These are phyloP conservation scores for Dryas octopetala DNA, from an alignment of 306 rosid genomes.

Conservation along the genomic window DNA sequence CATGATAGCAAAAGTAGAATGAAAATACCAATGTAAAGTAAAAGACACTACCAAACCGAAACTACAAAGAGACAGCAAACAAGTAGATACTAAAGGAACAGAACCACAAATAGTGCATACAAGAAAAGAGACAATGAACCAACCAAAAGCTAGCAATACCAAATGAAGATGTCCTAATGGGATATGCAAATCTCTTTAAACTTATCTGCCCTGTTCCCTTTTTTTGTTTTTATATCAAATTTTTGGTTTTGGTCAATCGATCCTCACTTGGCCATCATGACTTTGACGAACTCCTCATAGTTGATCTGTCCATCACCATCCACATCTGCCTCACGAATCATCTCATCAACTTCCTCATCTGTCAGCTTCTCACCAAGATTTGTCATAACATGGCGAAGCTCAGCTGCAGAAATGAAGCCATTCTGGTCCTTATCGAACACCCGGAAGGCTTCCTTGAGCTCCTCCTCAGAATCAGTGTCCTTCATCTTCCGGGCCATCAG, in stretches of 20 bases:
- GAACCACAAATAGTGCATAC: constrained; percentile 56
- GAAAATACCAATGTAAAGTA: constrained; percentile 33
- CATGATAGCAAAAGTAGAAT: constrained; percentile 39
- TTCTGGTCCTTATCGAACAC: constrained; percentile 86
- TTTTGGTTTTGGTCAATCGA: constrained; percentile 29
- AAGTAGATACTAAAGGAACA: constrained; percentile 47
- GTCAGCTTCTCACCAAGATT: constrained; percentile 89
- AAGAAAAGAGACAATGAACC: constrained; percentile 39
- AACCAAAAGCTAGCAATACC: constrained; percentile 56
- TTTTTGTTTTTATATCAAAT: constrained; percentile 33
- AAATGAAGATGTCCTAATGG: constrained; percentile 54
- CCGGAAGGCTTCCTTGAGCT: constrained; percentile 83
- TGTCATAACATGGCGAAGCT: constrained; percentile 85
- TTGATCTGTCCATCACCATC: constrained; percentile 84
- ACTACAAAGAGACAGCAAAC: constrained; percentile 35
- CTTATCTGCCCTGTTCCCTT: constrained; percentile 52
- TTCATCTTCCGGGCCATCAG: constrained; percentile 88
- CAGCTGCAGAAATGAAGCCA: constrained; percentile 90
- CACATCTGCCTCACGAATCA: constrained; percentile 84
- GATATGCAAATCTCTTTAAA: constrained; percentile 53
- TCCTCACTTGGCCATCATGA: constrained; percentile 84
- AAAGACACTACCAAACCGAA: constrained; percentile 27
- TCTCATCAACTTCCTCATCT: constrained; percentile 77
- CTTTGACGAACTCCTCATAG: constrained; percentile 82
- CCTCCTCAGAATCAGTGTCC: constrained; percentile 80